Evolutionary conservation across 2,329 filamentous ascomycete species (phyloP).

Genomic region (Fusarium buharicum): DNA sequence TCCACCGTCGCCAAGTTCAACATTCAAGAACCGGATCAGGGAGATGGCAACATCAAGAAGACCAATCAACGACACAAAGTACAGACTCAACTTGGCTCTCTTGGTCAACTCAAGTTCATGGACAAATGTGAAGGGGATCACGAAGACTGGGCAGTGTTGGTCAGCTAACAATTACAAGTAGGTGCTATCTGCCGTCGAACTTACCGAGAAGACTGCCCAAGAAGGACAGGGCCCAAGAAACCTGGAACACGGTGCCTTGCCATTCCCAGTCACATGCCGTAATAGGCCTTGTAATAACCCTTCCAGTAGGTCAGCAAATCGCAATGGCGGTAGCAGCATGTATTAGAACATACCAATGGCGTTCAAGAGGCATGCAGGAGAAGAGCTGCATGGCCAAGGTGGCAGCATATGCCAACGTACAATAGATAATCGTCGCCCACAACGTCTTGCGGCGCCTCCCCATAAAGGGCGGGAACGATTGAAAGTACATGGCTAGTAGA

Average conservation of each 20-base stretch:
- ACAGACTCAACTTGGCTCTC: slow-evolving; percentile 16
- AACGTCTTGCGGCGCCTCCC: slow-evolving; percentile 21
- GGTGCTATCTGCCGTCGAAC: background rate
- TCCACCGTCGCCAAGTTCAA: slow-evolving; percentile 17
- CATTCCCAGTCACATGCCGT: slow-evolving; percentile 21
- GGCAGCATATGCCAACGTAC: slow-evolving; percentile 9
- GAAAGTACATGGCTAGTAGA: slow-evolving; percentile 24
- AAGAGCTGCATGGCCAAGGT: slow-evolving; percentile 27
- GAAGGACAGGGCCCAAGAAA: slow-evolving; percentile 29
- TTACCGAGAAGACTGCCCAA: slow-evolving; percentile 26
- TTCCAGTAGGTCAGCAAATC: background rate
- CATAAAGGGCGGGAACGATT: slow-evolving; percentile 27
- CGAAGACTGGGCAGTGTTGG: slow-evolving; percentile 1
- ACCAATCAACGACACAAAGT: slow-evolving; percentile 26
- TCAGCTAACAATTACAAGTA: background rate
- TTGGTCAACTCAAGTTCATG: slow-evolving; percentile 23
- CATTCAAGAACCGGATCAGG: slow-evolving; percentile 29
- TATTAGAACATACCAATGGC: slow-evolving; percentile 19
- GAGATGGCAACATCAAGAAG: slow-evolving; percentile 30
- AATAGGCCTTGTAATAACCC: slow-evolving; percentile 21
- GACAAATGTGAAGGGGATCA: slow-evolving; percentile 26
- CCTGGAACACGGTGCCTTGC: slow-evolving; percentile 28
- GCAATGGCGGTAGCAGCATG: background rate
- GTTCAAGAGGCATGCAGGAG: slow-evolving; percentile 32
- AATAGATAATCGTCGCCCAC: slow-evolving; percentile 17